These are phyloP conservation scores for Fomitopsis betulina DNA, from an alignment of 1,284 basidiomycete genomes.

Conservation along the genomic window DNA sequence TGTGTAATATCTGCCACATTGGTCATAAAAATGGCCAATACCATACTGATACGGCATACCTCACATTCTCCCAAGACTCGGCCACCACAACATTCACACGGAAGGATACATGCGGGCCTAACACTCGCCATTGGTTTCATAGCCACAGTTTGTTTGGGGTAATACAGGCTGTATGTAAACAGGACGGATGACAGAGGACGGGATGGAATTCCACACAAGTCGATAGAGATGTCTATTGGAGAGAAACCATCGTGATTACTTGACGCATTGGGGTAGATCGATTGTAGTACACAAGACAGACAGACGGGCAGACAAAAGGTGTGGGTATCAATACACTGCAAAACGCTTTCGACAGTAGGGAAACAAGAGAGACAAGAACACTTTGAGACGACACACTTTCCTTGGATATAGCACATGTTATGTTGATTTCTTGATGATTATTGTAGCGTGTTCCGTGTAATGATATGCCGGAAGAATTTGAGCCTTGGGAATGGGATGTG, in stretches of 20 bases:
- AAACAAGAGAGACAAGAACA: not conserved
- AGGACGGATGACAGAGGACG: not conserved
- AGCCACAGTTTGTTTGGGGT: not conserved
- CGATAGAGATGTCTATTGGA: not conserved
- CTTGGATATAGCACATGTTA: slow-evolving; percentile 21
- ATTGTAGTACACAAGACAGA: not conserved
- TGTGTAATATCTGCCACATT: not conserved
- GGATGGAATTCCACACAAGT: not conserved
- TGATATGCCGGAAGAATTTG: not conserved
- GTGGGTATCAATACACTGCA: not conserved
- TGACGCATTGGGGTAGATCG: not conserved
- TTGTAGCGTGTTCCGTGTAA: not conserved
- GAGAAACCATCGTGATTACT: not conserved
- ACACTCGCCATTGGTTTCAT: not conserved
- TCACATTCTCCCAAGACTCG: not conserved
- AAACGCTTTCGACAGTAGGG: not conserved
- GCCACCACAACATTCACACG: not conserved
- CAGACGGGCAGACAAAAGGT: not conserved
- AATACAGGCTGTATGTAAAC: slow-evolving; percentile 2
- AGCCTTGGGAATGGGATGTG: not conserved
- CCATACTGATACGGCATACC: not conserved
- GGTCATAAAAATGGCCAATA: not conserved
- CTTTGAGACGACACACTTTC: not conserved
- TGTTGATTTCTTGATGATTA: slow-evolving; percentile 4
- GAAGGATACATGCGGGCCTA: not conserved